phyloP scores from a whole-genome alignment of 495 filamentous ascomycete species.

The Ascobolus immersus region DNA sequence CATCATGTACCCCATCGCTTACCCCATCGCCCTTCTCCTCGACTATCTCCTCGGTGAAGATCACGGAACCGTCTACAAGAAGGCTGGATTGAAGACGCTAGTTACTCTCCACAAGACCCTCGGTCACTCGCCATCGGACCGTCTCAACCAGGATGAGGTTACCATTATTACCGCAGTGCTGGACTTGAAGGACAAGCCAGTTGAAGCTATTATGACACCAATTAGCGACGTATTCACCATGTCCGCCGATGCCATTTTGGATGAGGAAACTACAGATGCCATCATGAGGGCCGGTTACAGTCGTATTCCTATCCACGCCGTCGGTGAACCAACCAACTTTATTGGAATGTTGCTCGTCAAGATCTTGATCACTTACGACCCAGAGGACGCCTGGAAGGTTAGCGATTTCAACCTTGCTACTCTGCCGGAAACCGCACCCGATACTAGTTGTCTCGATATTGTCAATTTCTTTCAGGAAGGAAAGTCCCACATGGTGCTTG shows the following conservation, averaged over 20 bases:
- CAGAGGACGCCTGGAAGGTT: conserved; percentile 65
- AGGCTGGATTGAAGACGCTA: conserved; percentile 69
- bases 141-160: conserved; percentile 89
- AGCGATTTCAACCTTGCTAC: conserved; percentile 79
- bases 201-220: conserved; percentile 89
- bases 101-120: conserved; percentile 83
- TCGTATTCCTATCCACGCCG: conserved; percentile 74
- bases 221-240: conserved; percentile 94
- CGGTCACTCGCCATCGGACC: conserved; percentile 54
- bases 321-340: conserved; percentile 62
- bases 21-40: conserved; percentile 72
- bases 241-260: conserved; percentile 70
- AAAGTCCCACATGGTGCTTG: conserved; percentile 95
- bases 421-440: conserved; percentile 74
- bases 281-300: conserved; percentile 88
- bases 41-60: conserved; percentile 74
- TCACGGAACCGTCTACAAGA: conserved; percentile 87
- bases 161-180: conserved; percentile 94
- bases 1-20: conserved; percentile 59
- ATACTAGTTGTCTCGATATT: conserved; percentile 91
- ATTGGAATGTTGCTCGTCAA: conserved; percentile 95
- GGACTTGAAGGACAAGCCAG: conserved; percentile 85
- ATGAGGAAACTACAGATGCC: conserved; percentile 74
- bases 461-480: conserved; percentile 99
- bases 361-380: conserved; percentile 94